Conservation (phyloP, 257 asterid genomes). For the Forsythia viridissima region DNA sequence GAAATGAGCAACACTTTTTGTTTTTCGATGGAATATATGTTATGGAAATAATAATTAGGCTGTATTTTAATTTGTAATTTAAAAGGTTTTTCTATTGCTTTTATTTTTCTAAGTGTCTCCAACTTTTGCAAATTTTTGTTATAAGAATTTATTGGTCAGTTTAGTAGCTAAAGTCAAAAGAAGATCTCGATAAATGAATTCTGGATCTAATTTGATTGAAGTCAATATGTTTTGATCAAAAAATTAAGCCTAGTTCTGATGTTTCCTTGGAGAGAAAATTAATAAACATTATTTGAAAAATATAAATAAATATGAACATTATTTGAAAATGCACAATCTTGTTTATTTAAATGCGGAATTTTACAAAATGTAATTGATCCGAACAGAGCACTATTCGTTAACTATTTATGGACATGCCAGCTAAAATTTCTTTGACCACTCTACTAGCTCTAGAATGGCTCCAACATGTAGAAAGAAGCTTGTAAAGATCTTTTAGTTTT, state of each 20-base stretch:
- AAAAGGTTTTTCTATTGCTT: not conserved
- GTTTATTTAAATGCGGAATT: not conserved
- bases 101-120: not conserved
- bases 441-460: not conserved
- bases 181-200: slow-evolving; percentile 6
- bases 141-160: not conserved
- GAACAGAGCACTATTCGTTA: not conserved
- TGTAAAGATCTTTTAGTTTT: not conserved
- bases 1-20: not conserved
- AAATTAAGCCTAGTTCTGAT: not conserved
- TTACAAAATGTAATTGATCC: not conserved
- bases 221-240: not conserved
- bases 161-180: not conserved
- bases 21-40: not conserved
- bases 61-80: no score
- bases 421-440: not conserved
- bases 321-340: not conserved
- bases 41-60: not conserved
- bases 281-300: no score
- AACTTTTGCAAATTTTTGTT: not conserved
- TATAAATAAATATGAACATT: no score
- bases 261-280: not conserved
- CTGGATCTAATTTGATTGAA: slow-evolving; percentile 12
- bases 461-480: not conserved
- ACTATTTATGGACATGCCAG: not conserved